Percentiles rank a stretch among this genome's conserved stretches.
phyloP scores from a whole-genome alignment of 2,329 filamentous ascomycete species.

The Aspergillus fumigatus region DNA sequence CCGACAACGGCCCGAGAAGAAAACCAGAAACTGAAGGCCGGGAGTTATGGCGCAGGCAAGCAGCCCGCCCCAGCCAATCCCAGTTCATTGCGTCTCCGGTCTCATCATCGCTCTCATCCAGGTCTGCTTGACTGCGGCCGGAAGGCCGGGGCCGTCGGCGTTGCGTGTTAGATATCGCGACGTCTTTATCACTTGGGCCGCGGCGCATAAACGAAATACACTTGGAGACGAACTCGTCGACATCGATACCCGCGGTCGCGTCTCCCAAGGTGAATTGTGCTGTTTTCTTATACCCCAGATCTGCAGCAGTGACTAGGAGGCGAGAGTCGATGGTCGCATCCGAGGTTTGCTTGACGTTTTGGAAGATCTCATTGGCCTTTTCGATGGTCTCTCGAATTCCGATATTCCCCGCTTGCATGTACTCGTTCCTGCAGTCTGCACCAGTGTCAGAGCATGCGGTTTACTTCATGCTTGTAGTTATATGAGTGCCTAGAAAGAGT shows the following conservation, averaged over 20 bases:
- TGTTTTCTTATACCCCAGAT: conserved; percentile 74
- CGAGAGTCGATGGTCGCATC: conserved; percentile 89
- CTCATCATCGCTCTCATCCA: conserved; percentile 63
- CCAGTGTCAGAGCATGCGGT: not conserved
- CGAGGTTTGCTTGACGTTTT: conserved; percentile 75
- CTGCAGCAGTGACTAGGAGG: conserved; percentile 74
- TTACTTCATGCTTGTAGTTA: not conserved
- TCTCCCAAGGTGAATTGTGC: conserved; percentile 70
- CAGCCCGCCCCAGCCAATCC: conserved; percentile 73
- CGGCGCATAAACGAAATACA: conserved; percentile 82
- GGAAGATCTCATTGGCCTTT: conserved; percentile 61
- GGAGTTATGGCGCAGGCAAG: conserved; percentile 66
- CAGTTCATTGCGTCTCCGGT: conserved; percentile 79
- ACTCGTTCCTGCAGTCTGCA: conserved; percentile 66
- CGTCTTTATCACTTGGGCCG: conserved; percentile 53
- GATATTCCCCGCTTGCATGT: conserved; percentile 60
- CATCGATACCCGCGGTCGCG: conserved; percentile 69
- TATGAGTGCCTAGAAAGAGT: not conserved
- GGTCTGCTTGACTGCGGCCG: conserved; percentile 29
- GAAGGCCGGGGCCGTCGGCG: conserved; percentile 34
- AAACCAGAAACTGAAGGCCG: conserved; percentile 78
- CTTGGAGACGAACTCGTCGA: conserved; percentile 88
- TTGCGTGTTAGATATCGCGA: conserved; percentile 41
- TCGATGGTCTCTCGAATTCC: conserved; percentile 63
- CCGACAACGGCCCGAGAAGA: conserved; percentile 79